Evolutionary conservation across 352 stramenopile species (phyloP), one percentile per base, ranked within the genome.

Genomic region (Phytopythium vexans): DNA sequence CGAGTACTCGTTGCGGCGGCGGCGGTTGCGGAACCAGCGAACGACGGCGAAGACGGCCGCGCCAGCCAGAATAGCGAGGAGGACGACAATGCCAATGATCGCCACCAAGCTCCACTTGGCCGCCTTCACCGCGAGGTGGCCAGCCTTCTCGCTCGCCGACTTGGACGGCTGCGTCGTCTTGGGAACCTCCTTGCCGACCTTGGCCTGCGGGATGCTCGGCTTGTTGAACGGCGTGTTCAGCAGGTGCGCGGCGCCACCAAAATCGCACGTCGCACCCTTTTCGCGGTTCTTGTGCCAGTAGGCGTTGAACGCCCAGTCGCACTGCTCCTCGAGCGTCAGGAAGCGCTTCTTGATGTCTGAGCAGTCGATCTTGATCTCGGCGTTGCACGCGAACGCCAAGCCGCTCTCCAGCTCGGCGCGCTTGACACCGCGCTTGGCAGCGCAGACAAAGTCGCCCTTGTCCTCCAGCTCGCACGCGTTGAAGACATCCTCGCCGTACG

Each of bases 181-280:
- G 1, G 77, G 82, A 16, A 92, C 81, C 41, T 95, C 68, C 55
- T 92, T 75, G 8, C 77, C 78, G 52, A 74, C 88, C 16, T 65
- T 67, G 50, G 92, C 76, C 52, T 89, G 73, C 0, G 77, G 89
- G 52, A 62, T 70, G 3, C 21, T 61, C 38, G 69, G 65, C 14
- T 54, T 56, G 49, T 73, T 73, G 38, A 73, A 73, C 14, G 65
- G 65, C 37, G 65, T 73, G 15, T 56, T 27, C 21, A 27, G 21
- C 21, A 90, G 51, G 56, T 90, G 80, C 2, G 74, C 80, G 1
- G 77, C 70, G 9, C 77, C 80, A 14, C 80, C 74, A 52, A 90
- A 90, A 66, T 88, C 80, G 63, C 80, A 90, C 45, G 80, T 90
- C 27, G 77, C 77, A 32, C 80, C 80, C 40, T 74, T 78, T 49